Evolutionary conservation across 345 rosid species (phyloP), one percentile per base, ranked within the genome.

Genomic region (Jatropha curcas): DNA sequence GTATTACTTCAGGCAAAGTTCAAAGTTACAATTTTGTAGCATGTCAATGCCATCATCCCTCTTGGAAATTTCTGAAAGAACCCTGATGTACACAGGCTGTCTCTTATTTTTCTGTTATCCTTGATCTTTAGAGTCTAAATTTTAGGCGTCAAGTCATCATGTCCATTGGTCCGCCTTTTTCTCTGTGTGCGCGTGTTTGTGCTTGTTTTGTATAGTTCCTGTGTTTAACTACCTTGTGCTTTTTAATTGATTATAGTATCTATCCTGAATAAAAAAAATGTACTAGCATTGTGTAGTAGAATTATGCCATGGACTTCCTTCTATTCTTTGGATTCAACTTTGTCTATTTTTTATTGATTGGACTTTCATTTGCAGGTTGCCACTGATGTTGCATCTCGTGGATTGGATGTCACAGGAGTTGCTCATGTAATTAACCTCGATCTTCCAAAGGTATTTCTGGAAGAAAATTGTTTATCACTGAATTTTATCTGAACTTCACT

Each of bases 351-450:
- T n/a, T 27, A 58, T 65, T 58, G 71, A 45, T 14, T 39, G 7
- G 58, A n/a, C 19, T n/a, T n/a, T n/a, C 27, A 20, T 39, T 39
- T 70, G 60, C 81, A 79, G 81, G 83, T 79, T 51, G 85, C 85
- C 24, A 82, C 85, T n/a, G 83, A 82, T 76, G 85, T 82, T 66
- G 85, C 83, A 10, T 79, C 83, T 70, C 85, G 85, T 19, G 85
- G 85, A 70, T 76, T 82, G 76, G 83, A 82, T 79, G 83, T 82
- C 24, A 60, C 81, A 34, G 85, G 83, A 64, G 85, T 82, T 76
- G 57, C 81, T 60, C 83, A 74, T 82, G 85, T 82, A 39, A 75
- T 82, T 41, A 82, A 79, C 74, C 77, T 79, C n/a, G 85, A 82
- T 76, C 81, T 82, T 60, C 85, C 85, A 17, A 82, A 82, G 85